Conservation (phyloP, 768 basidiomycete species). For the Suillus discolor region DNA sequence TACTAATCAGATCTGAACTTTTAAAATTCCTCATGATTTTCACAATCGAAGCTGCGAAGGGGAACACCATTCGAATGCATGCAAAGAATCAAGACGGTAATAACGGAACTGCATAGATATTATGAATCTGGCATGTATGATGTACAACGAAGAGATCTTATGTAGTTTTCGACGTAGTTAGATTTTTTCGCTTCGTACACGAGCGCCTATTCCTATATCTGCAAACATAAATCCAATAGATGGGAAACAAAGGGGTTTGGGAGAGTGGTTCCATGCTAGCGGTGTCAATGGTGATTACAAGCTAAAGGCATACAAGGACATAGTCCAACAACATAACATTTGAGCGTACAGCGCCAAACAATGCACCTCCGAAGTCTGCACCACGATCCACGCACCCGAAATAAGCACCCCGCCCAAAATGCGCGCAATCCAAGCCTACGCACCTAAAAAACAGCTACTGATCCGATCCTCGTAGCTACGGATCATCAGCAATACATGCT, state of each 20-base stretch:
- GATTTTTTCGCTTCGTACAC: slow-evolving; percentile 22
- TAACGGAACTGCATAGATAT: slow-evolving; percentile 16
- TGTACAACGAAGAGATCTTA: slow-evolving; percentile 18
- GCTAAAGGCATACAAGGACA: slow-evolving; percentile 32
- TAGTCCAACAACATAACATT: slow-evolving; percentile 21
- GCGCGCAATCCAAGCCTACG: slow-evolving; percentile 1
- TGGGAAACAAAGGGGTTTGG: slow-evolving; percentile 9
- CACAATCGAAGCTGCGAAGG: neutral
- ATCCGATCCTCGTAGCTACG: neutral
- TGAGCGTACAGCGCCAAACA: slow-evolving; percentile 27
- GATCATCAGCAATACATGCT: slow-evolving; percentile 18
- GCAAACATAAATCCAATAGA: slow-evolving; percentile 19
- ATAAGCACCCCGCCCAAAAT: slow-evolving; percentile 10
- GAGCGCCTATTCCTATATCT: slow-evolving; percentile 18
- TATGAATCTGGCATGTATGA: slow-evolving; percentile 10
- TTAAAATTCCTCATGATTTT: neutral
- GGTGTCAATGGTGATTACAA: slow-evolving; percentile 20
- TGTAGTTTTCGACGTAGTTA: slow-evolving; percentile 15
- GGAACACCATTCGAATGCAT: neutral
- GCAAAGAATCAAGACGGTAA: neutral
- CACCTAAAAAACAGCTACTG: slow-evolving; percentile 2
- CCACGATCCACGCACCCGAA: slow-evolving; percentile 18
- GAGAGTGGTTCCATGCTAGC: slow-evolving; percentile 11
- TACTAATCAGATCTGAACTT: neutral
- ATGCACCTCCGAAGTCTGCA: slow-evolving; percentile 17